Conservation (phyloP, 108 stramenopile genomes). For the Cyclostephanos invisitatus region DNA sequence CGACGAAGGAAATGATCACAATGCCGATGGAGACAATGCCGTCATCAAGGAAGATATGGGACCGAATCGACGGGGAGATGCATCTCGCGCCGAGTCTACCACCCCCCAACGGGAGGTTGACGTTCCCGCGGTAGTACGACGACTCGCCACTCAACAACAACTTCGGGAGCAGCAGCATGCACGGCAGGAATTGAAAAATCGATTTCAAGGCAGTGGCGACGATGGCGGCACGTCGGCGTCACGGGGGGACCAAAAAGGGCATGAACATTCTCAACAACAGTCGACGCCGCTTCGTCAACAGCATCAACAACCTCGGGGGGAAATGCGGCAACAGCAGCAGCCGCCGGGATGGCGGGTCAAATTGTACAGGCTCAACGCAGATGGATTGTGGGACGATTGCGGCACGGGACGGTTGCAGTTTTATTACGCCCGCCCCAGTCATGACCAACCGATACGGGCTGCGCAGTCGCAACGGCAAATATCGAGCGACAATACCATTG, state of each 20-base stretch:
- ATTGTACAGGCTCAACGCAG: constrained; percentile 81
- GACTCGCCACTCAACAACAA: not conserved
- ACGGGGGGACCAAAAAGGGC: not conserved
- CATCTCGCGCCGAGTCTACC: not conserved
- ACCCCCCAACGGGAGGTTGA: not conserved
- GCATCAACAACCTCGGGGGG: not conserved
- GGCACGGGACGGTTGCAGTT: constrained; percentile 86
- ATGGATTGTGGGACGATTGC: constrained; percentile 92
- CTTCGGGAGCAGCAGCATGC: not conserved
- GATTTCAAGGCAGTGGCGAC: not conserved
- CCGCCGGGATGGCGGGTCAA: constrained; percentile 90
- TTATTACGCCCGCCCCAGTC: constrained; percentile 48
- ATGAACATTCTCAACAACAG: not conserved
- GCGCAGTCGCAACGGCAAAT: not conserved
- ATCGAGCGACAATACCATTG: not conserved
- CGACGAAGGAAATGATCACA: not conserved
- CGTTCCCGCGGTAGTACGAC: not conserved
- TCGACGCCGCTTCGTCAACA: not conserved
- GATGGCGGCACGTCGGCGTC: not conserved
- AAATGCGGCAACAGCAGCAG: constrained; percentile 43
- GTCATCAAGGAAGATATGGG: not conserved
- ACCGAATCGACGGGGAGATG: not conserved
- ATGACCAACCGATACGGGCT: constrained; percentile 22
- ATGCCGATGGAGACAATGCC: not conserved
- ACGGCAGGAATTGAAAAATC: not conserved